Conservation (phyloP, 108 stramenopile genomes). For the Discostella stelligeroides region DNA sequence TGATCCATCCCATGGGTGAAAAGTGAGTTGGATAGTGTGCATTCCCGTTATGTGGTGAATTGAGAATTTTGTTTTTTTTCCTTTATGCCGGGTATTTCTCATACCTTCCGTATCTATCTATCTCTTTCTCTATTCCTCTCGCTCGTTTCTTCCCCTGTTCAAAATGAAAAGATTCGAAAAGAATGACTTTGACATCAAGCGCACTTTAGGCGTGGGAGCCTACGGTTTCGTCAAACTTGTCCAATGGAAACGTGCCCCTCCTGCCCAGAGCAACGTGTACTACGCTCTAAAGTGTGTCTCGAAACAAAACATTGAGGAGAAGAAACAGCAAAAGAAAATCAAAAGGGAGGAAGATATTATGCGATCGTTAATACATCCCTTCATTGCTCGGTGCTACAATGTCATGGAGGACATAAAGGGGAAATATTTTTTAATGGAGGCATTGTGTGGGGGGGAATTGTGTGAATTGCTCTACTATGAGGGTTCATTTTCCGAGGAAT, state of each 20-base stretch:
- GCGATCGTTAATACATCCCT: constrained; percentile 59
- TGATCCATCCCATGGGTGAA: constrained; percentile 16
- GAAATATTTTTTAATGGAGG: constrained; percentile 71
- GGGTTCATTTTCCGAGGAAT: constrained; percentile 55
- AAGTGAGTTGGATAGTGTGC: constrained; percentile 5
- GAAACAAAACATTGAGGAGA: constrained; percentile 59
- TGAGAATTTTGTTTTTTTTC: not conserved
- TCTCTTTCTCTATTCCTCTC: constrained; percentile 2
- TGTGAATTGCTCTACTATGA: constrained; percentile 60
- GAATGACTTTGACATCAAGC: constrained; percentile 51
- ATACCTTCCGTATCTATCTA: not conserved
- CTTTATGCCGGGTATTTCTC: not conserved
- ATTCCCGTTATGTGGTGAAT: not conserved
- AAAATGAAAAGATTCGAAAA: constrained; percentile 28
- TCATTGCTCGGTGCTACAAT: constrained; percentile 52
- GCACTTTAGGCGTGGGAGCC: constrained; percentile 58
- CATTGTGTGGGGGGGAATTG: constrained; percentile 70
- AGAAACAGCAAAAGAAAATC: constrained; percentile 56
- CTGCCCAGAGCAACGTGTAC: constrained; percentile 22
- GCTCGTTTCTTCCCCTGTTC: not conserved
- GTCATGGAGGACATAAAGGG: constrained; percentile 56
- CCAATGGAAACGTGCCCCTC: constrained; percentile 41
- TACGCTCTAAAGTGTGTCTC: constrained; percentile 64
- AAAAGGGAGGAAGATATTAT: constrained; percentile 60
- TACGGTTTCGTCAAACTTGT: constrained; percentile 55